Conservation (phyloP, 2,329 filamentous ascomycete genomes). For the Gaeumannomyces tritici region DNA sequence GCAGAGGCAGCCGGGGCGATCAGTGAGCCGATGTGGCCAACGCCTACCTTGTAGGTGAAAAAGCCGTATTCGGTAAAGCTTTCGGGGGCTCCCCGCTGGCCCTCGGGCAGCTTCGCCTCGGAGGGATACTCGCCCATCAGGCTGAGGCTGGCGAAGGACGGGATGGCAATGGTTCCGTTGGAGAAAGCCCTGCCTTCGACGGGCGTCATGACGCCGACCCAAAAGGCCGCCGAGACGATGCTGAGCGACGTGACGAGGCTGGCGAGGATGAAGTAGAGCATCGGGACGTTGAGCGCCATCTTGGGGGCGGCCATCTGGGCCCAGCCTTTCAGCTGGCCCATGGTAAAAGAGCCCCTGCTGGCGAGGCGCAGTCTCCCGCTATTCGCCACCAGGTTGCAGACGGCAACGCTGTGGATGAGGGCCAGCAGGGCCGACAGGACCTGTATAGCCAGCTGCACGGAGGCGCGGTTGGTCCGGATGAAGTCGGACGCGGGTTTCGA, state of each 20-base stretch:
- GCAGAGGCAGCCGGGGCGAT: conserved; percentile 13
- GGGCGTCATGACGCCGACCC: conserved; percentile 15
- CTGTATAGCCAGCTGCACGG: too few species aligned
- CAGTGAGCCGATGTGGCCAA: conserved; percentile 12
- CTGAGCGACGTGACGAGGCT: neutral
- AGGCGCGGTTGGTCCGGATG: too few species aligned
- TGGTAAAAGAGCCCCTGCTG: too few species aligned
- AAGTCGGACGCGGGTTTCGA: too few species aligned
- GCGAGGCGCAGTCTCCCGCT: too few species aligned
- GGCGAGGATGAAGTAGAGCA: too few species aligned
- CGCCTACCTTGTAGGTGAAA: conserved; percentile 16
- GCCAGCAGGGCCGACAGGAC: too few species aligned
- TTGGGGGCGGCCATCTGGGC: too few species aligned
- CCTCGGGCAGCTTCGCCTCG: conserved; percentile 4
- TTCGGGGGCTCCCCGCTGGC: conserved; percentile 7
- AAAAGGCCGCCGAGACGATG: conserved; percentile 4
- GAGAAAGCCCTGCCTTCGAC: conserved; percentile 6
- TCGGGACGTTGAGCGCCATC: too few species aligned
- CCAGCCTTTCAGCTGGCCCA: too few species aligned
- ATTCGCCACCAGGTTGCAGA: too few species aligned
- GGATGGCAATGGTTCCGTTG: conserved; percentile 1
- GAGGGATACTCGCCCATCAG: conserved; percentile 15
- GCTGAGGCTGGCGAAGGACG: conserved; percentile 9
- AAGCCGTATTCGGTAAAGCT: conserved; percentile 10
- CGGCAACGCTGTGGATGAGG: too few species aligned